A percentile compares a stretch with the other conserved stretches of the same genome.
These are phyloP conservation scores for Atalantia buxifolia DNA, from an alignment of 345 rosid species.

Conservation along the genomic window DNA sequence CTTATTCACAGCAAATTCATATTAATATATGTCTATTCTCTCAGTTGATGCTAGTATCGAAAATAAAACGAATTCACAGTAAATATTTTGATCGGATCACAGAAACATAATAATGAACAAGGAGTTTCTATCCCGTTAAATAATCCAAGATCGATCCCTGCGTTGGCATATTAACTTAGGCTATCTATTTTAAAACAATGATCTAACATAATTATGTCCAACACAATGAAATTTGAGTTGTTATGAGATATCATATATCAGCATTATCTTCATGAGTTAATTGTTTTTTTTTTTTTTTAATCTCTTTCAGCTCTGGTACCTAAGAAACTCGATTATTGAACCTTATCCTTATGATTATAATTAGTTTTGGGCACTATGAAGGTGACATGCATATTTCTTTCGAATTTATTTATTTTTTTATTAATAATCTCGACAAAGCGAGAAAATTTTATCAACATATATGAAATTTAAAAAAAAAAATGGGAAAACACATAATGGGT, in stretches of 20 bases:
- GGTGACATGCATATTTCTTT: no score
- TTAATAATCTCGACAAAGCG: no score
- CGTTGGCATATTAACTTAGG: not conserved
- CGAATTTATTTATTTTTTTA: no score
- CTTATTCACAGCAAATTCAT: not conserved
- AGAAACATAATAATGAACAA: not conserved
- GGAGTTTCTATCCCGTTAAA: not conserved
- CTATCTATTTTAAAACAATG: not conserved
- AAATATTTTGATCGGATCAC: not conserved
- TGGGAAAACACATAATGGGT: no score
- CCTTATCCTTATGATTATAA: not conserved
- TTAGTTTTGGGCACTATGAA: no score
- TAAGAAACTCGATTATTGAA: not conserved
- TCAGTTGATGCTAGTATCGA: no score
- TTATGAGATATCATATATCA: not conserved
- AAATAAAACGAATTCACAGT: no score
- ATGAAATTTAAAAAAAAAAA: no score
- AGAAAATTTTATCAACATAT: no score
- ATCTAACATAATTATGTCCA: slow-evolving; percentile 11
- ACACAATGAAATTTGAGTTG: not conserved
- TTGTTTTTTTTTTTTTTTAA: slow-evolving; percentile 5
- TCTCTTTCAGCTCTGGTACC: not conserved
- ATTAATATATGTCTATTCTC: no score
- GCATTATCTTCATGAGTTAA: slow-evolving; percentile 9
- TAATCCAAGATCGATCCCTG: not conserved